Base-by-base conservation (phyloP, 495 filamentous ascomycete species). In the Penicillium coffeae region DNA sequence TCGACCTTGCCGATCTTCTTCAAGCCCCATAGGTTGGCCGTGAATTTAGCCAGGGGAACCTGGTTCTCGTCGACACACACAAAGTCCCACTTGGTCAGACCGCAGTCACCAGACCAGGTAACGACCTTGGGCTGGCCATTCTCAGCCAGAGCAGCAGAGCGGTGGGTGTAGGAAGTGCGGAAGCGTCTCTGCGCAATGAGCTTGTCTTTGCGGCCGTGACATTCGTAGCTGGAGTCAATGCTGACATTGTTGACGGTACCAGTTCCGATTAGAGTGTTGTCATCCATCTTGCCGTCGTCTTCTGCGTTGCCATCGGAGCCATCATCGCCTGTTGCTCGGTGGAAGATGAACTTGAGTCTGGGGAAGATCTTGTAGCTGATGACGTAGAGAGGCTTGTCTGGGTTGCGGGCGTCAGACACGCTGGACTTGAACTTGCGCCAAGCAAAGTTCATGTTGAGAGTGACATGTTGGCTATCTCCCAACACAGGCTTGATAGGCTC, bases 31-130 rank as follows among this genome's bases (percentile, higher is more conserved):
- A 55, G 7, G 19, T 57, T 62, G 8, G 55, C 54, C 8, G 52
- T 39, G 37, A 60, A 65, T 27, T 54, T 56, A 4, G 64, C 64
- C 8, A 69, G 50, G 12, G 66, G 59, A 41, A 56, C 35, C 38
- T 62, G 55, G 1, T 61, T 38, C 41, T 67, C 65, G 36, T 67
- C 62, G 8, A 59, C 42, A 36, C 62, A 67, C 32, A 71, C 45
- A 50, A 69, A 71, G 41, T 71, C 62, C 64, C 65, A 71, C 8
- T 33, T 59, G 15, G 61, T 67, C 41, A 67, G 59, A 9, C 50
- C 53, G 19, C 38, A 38, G 21, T 58, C 46, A 10, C 63, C 58
- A 8, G 61, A 57, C 65, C 65, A 71, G 32, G 62, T 64, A 54
- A 71, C 41, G 15, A 54, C 62, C 12, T 56, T 49, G 0, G 65